These are phyloP conservation scores for Backusella macrospora DNA, from an alignment of 192 early-diverging fungal species.

Conservation along the genomic window DNA sequence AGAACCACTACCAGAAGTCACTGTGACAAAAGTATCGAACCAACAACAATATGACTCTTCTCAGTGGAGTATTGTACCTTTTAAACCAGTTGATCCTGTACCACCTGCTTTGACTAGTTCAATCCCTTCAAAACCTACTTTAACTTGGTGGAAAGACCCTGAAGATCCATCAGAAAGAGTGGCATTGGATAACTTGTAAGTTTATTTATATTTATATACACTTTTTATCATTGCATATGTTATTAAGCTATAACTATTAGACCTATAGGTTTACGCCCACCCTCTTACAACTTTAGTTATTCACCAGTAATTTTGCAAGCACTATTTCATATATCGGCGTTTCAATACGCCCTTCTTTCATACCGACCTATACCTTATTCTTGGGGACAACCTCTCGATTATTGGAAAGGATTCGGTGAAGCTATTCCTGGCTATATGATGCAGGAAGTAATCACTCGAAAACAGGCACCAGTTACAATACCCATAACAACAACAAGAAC, in stretches of 20 bases:
- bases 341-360: slow-evolving; percentile 35
- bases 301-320: slow-evolving; percentile 42
- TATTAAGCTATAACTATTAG: slow-evolving; percentile 8
- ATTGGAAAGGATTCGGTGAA: slow-evolving; percentile 45
- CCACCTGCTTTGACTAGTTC: neutral
- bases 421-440: slow-evolving; percentile 14
- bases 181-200: slow-evolving; percentile 20
- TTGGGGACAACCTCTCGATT: slow-evolving; percentile 41
- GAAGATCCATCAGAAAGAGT: slow-evolving; percentile 20
- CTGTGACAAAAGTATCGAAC: neutral
- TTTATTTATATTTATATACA: neutral
- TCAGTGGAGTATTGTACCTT: slow-evolving; percentile 26
- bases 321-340: slow-evolving; percentile 45
- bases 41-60: neutral
- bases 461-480: neutral
- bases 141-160: slow-evolving; percentile 39
- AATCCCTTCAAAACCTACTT: neutral
- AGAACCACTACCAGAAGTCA: neutral
- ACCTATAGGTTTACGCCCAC: slow-evolving; percentile 41
- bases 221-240: neutral
- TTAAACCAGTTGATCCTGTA: neutral
- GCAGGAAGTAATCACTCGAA: neutral
- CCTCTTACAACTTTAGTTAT: slow-evolving; percentile 28
- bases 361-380: slow-evolving; percentile 34
- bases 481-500: neutral